A percentile compares a stretch with the other conserved stretches of the same genome.
Conservation (phyloP, 169 alveolate genomes). For the Perkinsus chesapeaki region DNA sequence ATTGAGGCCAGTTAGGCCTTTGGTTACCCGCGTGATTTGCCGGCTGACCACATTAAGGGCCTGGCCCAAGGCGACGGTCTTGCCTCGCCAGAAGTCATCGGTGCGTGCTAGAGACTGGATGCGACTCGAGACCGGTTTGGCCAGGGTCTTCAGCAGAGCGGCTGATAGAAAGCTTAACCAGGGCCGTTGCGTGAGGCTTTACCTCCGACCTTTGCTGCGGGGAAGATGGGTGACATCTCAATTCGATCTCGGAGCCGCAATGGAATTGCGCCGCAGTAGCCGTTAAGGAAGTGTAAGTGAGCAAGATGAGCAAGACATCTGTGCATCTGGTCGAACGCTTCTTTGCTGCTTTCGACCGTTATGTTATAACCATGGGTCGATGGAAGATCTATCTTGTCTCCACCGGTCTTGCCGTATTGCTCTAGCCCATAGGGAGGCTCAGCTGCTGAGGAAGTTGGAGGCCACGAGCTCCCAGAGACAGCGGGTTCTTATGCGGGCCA, state of each 20-base stretch:
- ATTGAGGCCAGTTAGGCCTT: neutral
- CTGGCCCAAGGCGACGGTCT: neutral
- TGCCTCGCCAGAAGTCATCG: neutral
- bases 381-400: neutral
- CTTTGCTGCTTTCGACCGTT: neutral
- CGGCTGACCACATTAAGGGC: neutral
- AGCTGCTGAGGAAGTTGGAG: neutral
- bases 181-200: neutral
- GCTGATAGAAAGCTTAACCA: neutral
- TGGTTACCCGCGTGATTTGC: neutral
- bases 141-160: neutral
- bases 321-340: neutral
- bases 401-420: neutral
- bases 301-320: neutral
- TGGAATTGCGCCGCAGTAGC: neutral
- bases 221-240: conserved; percentile 4
- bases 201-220: neutral
- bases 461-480: neutral
- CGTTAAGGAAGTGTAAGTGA: neutral
- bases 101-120: neutral
- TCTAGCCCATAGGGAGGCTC: neutral
- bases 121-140: neutral
- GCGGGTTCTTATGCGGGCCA: neutral
- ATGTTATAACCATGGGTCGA: neutral
- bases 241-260: neutral